Base-by-base conservation (phyloP, 768 basidiomycete genomes). In the Tricholoma hemisulphureum region DNA sequence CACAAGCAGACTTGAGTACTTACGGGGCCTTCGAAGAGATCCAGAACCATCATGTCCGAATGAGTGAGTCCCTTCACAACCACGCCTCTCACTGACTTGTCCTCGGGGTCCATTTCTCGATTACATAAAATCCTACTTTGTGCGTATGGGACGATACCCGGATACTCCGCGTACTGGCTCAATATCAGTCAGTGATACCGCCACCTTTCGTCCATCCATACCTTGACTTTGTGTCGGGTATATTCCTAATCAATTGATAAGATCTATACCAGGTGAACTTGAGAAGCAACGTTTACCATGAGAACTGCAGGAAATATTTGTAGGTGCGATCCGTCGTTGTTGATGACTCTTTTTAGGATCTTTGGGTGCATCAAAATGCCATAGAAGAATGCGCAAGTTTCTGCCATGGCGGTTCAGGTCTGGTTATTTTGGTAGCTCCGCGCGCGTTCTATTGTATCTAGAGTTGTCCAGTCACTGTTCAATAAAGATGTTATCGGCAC, bases 361-460 rank as follows among this genome's bases (percentile, higher is more conserved):
- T 82, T 83, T 6, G 94, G 93, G 65, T 95, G 92, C 80, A 95
- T 86, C 20, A 98, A 76, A 0, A 92, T 96, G 11, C 95, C 95
- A 71, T 95, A 94, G 76, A 93, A 90, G 72, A 95, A 95, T 16
- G 87, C 87, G 18, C 62, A 31, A 14, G 37, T 54, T 43, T 54
- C 53, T 24, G 37, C 37, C 53, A 54, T 54, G 26, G 10, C 23
- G 23, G 51, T 39, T 16, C 6, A 39, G 39, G 51, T 24, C 23
- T 20, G 5, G 32, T 14, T 37, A 26, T 14, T 10, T n/a, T 23
- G 23, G 23, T 39, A 10, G 46, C 23, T 51, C 51, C 11, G 18
- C 37, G 13, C 35, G 11, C 35, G 3, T 37, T n/a, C 11, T 37
- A 5, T n/a, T n/a, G 35, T 34, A n/a, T n/a, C n/a, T n/a, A n/a